Evolutionary conservation across 2,329 filamentous ascomycete genomes (phyloP).

Genomic region (Stagonosporopsis rhizophila): DNA sequence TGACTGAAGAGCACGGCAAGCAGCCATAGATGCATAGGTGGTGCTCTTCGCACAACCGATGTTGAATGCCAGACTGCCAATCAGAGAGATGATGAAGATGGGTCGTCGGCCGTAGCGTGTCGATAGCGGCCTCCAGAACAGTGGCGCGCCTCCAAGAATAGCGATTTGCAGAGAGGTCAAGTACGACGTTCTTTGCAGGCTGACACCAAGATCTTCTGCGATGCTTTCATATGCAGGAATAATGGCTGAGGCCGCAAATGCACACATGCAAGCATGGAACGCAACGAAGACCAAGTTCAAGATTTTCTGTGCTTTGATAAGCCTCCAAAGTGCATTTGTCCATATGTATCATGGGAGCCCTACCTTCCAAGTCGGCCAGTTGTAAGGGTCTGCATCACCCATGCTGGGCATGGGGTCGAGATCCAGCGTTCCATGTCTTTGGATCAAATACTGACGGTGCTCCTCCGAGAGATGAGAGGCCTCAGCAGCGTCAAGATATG

Average conservation of each 20-base stretch:
- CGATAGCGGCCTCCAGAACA: slow-evolving; percentile 65
- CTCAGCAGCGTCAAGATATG: slow-evolving; percentile 36
- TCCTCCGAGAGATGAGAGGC: slow-evolving; percentile 50
- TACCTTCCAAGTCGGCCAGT: slow-evolving; percentile 62
- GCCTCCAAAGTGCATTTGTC: background rate
- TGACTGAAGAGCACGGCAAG: slow-evolving; percentile 60
- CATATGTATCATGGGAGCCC: background rate
- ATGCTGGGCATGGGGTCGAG: slow-evolving; percentile 61
- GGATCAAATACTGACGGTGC: slow-evolving; percentile 59
- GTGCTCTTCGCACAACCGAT: slow-evolving; percentile 61
- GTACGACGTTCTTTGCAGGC: slow-evolving; percentile 60
- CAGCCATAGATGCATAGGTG: slow-evolving; percentile 58
- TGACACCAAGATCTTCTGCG: slow-evolving; percentile 57
- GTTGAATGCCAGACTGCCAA: slow-evolving; percentile 59
- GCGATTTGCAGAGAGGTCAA: slow-evolving; percentile 64
- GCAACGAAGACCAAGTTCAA: slow-evolving; percentile 62
- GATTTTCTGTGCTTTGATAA: slow-evolving; percentile 53
- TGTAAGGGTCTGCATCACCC: slow-evolving; percentile 62
- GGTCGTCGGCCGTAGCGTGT: slow-evolving; percentile 63
- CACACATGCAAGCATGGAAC: slow-evolving; percentile 65
- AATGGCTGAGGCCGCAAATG: slow-evolving; percentile 62
- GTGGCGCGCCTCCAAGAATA: slow-evolving; percentile 60
- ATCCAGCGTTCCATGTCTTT: slow-evolving; percentile 61
- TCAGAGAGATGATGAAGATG: slow-evolving; percentile 60
- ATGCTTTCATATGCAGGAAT: slow-evolving; percentile 63